Percentiles rank a stretch among this genome's conserved stretches.
These are phyloP conservation scores for Candida silvatica DNA, from an alignment of 805 yeast species.

Conservation along the genomic window DNA sequence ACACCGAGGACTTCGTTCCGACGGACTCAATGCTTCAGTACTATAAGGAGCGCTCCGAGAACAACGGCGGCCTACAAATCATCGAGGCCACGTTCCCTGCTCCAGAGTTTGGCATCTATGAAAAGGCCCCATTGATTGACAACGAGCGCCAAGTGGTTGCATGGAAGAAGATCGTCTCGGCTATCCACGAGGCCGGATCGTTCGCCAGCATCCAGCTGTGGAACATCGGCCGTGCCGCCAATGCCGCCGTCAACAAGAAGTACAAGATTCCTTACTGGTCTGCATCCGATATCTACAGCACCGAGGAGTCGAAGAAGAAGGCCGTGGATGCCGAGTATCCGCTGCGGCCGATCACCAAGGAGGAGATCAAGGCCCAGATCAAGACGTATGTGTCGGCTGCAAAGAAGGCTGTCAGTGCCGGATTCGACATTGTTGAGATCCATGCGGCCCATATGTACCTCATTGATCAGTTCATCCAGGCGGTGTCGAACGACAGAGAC, in stretches of 20 bases:
- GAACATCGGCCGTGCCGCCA: conserved; percentile 36
- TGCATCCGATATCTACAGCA: conserved; percentile 32
- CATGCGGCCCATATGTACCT: conserved; percentile 35
- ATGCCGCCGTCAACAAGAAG: conserved; percentile 27
- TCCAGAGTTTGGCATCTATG: conserved; percentile 32
- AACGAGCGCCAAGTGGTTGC: conserved; percentile 35
- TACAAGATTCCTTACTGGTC: conserved; percentile 26
- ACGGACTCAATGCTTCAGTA: conserved; percentile 39
- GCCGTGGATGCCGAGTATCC: conserved; percentile 32
- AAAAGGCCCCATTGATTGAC: conserved; percentile 42
- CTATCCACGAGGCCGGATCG: conserved; percentile 43
- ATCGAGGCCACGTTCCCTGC: conserved; percentile 54
- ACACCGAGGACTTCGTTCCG: conserved; percentile 30
- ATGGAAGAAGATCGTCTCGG: conserved; percentile 41
- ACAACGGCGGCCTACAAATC: conserved; percentile 50
- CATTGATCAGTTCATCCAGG: conserved; percentile 31
- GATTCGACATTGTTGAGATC: conserved; percentile 33
- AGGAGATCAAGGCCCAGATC: conserved; percentile 32
- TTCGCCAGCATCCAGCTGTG: conserved; percentile 42
- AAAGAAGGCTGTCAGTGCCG: conserved; percentile 27
- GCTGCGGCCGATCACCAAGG: conserved; percentile 34
- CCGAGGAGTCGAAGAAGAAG: conserved; percentile 25
- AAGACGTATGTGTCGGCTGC: conserved; percentile 38
- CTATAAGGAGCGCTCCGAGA: conserved; percentile 45
- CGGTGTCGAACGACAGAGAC: conserved; percentile 27